These are phyloP conservation scores for Kodamaea sp. DNA, from an alignment of 1,139 yeast genomes.

Conservation along the genomic window DNA sequence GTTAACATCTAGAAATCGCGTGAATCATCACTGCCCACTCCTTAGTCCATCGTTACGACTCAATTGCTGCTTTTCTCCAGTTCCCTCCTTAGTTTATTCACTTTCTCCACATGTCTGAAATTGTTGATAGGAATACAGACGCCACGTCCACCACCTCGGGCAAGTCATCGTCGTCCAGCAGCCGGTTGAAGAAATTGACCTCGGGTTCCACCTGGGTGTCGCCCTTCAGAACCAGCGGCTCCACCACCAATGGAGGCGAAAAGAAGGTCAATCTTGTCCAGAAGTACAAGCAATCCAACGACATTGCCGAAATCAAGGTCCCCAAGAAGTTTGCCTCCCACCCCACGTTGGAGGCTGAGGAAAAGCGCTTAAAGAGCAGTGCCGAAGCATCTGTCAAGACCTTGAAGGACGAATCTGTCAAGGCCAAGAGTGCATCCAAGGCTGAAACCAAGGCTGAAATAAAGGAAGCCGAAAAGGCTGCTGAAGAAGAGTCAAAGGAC, in stretches of 20 bases:
- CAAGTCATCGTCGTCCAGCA: conserved; percentile 8
- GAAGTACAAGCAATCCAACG: conserved; percentile 35
- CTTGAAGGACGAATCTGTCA: conserved; percentile 3
- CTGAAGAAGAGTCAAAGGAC: conserved; percentile 1
- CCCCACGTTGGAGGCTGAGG: conserved; percentile 42
- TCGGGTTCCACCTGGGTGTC: conserved; percentile 49
- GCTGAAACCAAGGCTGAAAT: conserved; percentile 10
- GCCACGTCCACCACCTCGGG: conserved; percentile 9
- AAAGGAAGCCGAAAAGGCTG: conserved; percentile 15
- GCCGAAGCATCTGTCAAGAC: conserved; percentile 7
- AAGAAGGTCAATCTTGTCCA: conserved; percentile 33
- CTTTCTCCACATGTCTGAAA: conserved; percentile 29
- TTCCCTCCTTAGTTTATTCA: neutral
- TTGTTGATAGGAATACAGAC: conserved; percentile 17
- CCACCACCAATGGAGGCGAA: conserved; percentile 17
- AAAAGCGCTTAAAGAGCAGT: conserved; percentile 19
- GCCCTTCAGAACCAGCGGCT: conserved; percentile 44
- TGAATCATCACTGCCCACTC: too few relatives aligned
- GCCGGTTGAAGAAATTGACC: conserved; percentile 41
- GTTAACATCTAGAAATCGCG: too few relatives aligned
- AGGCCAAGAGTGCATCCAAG: conserved; percentile 5
- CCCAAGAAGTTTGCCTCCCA: conserved; percentile 46
- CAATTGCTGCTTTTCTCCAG: too few relatives aligned
- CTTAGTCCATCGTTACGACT: too few relatives aligned
- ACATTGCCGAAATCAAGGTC: conserved; percentile 36